phyloP scores from a whole-genome alignment of 495 filamentous ascomycete species.

The Pyrenula massariospora region DNA sequence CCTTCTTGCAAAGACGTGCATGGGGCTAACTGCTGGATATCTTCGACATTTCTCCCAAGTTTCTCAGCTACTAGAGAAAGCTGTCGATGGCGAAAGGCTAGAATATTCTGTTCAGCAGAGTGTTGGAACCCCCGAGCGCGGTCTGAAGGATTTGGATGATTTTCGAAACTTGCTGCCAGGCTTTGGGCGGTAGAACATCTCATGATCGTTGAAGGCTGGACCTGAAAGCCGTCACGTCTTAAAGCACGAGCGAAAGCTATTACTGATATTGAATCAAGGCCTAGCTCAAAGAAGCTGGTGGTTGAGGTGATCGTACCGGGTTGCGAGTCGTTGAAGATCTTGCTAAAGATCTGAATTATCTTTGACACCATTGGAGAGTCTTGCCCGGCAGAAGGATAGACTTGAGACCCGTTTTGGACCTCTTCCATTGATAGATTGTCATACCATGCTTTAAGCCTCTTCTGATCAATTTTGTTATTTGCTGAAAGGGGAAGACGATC shows the following conservation, averaged over 20 bases:
- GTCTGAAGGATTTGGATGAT: slow-evolving; percentile 2
- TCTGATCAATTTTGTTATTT: slow-evolving; percentile 68
- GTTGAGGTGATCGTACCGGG: slow-evolving; percentile 29
- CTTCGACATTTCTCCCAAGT: slow-evolving; percentile 25
- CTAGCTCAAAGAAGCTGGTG: slow-evolving; percentile 68
- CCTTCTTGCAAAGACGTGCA: slow-evolving; percentile 74
- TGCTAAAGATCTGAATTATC: slow-evolving; percentile 27
- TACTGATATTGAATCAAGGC: slow-evolving; percentile 72
- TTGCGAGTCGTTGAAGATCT: slow-evolving; percentile 34
- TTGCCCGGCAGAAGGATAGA: slow-evolving; percentile 13
- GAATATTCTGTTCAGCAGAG: slow-evolving; percentile 39
- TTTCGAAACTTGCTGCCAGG: slow-evolving; percentile 31
- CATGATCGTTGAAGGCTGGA: slow-evolving; percentile 53
- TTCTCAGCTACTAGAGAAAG: slow-evolving; percentile 29
- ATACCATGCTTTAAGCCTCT: slow-evolving; percentile 47
- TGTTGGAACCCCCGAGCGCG: slow-evolving; percentile 17
- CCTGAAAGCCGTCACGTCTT: slow-evolving; percentile 39
- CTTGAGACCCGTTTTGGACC: slow-evolving; percentile 40
- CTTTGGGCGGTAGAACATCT: slow-evolving; percentile 41
- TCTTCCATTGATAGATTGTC: slow-evolving; percentile 36
- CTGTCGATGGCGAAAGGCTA: slow-evolving; percentile 45
- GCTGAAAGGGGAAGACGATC: slow-evolving; percentile 51
- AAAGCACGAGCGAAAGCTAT: slow-evolving; percentile 48
- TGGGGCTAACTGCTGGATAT: slow-evolving; percentile 60
- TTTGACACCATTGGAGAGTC: slow-evolving; percentile 24